These are phyloP conservation scores for Durusdinium trenchii DNA, from an alignment of 73 alveolate genomes.

Conservation along the genomic window DNA sequence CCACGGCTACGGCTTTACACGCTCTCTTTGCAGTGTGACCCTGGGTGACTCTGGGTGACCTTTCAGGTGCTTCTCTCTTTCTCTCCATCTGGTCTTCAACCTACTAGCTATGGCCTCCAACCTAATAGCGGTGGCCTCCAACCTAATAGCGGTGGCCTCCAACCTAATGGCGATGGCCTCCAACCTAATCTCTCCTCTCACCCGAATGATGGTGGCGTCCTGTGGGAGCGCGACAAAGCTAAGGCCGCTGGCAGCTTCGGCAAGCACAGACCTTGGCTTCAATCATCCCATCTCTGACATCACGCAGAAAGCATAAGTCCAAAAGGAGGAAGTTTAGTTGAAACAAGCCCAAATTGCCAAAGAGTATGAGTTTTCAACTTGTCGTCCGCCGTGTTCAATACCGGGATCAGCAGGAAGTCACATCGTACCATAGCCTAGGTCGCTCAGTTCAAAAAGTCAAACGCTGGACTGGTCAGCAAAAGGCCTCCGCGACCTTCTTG, in stretches of 20 bases:
- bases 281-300: neutral
- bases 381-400: slow-evolving; percentile 29
- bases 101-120: no score
- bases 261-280: slow-evolving; percentile 14
- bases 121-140: no score
- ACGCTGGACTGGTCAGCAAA: neutral
- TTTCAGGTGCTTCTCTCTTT: neutral
- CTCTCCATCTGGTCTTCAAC: no score
- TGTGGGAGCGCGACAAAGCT: slow-evolving; percentile 77
- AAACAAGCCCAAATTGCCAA: neutral
- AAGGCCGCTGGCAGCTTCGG: slow-evolving; percentile 54
- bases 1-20: no score
- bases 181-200: no score
- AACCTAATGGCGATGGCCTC: no score
- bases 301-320: no score
- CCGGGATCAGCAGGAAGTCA: slow-evolving; percentile 84
- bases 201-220: neutral
- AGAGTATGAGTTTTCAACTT: neutral
- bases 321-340: no score
- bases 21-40: no score
- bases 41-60: no score
- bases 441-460: neutral
- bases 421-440: slow-evolving; percentile 74
- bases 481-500: slow-evolving; percentile 42
- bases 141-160: no score